Evolutionary conservation across 441 rosid genomes (phyloP).

Genomic region (Macaranga tanarius): DNA sequence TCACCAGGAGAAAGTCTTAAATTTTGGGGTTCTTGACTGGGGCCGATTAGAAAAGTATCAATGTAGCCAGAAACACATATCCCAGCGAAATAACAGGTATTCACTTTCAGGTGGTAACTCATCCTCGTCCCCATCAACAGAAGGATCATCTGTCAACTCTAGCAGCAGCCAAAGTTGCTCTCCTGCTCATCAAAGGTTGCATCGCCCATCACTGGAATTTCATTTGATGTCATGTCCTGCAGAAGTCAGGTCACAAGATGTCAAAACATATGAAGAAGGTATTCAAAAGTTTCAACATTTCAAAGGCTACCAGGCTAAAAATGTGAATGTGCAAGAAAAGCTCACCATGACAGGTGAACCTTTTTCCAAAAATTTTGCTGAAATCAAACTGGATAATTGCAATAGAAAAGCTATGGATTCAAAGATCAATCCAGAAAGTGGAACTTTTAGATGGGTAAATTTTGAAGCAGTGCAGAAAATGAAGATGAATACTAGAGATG

Average conservation of each 20-base stretch:
- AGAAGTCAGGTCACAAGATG: slow-evolving; percentile 31
- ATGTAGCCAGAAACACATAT: slow-evolving; percentile 44
- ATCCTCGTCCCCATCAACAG: slow-evolving; percentile 50
- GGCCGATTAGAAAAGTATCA: slow-evolving; percentile 85
- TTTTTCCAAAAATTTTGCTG: slow-evolving; percentile 34
- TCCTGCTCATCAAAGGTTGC: slow-evolving; percentile 40
- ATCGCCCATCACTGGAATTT: slow-evolving; percentile 48
- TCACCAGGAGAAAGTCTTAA: slow-evolving; percentile 60
- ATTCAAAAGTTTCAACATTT: slow-evolving; percentile 32
- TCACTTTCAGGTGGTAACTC: slow-evolving; percentile 56
- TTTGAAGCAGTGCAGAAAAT: slow-evolving; percentile 33
- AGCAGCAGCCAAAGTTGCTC: slow-evolving; percentile 50
- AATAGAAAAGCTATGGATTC: slow-evolving; percentile 38
- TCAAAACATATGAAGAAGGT: slow-evolving; percentile 35
- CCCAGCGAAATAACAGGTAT: slow-evolving; percentile 41
- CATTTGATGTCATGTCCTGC: slow-evolving; percentile 51
- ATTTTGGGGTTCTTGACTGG: slow-evolving; percentile 95
- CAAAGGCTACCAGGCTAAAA: slow-evolving; percentile 27
- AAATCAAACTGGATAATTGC: slow-evolving; percentile 30
- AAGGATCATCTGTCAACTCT: slow-evolving; percentile 53
- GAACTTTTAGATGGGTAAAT: slow-evolving; percentile 34
- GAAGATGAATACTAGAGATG: slow-evolving; percentile 38
- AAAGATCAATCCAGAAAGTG: slow-evolving; percentile 31
- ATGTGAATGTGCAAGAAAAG: slow-evolving; percentile 26
- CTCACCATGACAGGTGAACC: slow-evolving; percentile 31